Conservation (phyloP, 2,329 filamentous ascomycete genomes). For the Ascochyta pisi region DNA sequence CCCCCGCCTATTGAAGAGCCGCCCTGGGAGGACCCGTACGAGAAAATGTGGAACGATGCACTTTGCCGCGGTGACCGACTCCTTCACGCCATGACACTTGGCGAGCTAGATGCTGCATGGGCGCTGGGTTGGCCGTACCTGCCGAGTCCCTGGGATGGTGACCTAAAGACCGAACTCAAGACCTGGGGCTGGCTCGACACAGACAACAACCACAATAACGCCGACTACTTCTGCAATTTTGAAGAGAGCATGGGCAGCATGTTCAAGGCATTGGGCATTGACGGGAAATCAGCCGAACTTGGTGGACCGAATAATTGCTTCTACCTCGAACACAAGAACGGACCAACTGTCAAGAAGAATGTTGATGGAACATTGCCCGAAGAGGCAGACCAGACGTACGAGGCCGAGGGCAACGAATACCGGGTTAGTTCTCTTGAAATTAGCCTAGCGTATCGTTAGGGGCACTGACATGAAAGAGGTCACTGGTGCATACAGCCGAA, state of each 20-base stretch:
- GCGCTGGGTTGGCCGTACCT: slow-evolving; percentile 7
- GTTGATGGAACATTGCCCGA: neutral
- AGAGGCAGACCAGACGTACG: slow-evolving; percentile 9
- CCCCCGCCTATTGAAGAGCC: neutral
- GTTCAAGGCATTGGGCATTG: slow-evolving; percentile 9
- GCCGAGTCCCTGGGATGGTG: slow-evolving; percentile 12
- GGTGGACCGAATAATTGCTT: slow-evolving; percentile 20
- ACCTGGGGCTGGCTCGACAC: slow-evolving; percentile 18
- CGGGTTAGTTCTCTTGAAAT: neutral
- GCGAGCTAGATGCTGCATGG: slow-evolving; percentile 8
- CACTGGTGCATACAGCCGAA: slow-evolving; percentile 6
- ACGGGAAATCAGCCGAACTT: slow-evolving; percentile 1
- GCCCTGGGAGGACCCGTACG: neutral
- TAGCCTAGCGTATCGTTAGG: neutral
- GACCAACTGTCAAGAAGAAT: neutral
- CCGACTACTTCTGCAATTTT: slow-evolving; percentile 11
- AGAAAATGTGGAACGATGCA: slow-evolving; percentile 45
- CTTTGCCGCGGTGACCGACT: slow-evolving; percentile 12
- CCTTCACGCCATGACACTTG: slow-evolving; percentile 16
- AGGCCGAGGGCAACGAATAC: slow-evolving; percentile 9
- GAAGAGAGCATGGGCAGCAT: neutral
- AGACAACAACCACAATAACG: neutral
- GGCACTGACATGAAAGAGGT: neutral
- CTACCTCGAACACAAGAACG: slow-evolving; percentile 5
- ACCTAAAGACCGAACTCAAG: slow-evolving; percentile 10